Base-by-base conservation (phyloP, 1,139 yeast species). In the Kodamaea alishanica region DNA sequence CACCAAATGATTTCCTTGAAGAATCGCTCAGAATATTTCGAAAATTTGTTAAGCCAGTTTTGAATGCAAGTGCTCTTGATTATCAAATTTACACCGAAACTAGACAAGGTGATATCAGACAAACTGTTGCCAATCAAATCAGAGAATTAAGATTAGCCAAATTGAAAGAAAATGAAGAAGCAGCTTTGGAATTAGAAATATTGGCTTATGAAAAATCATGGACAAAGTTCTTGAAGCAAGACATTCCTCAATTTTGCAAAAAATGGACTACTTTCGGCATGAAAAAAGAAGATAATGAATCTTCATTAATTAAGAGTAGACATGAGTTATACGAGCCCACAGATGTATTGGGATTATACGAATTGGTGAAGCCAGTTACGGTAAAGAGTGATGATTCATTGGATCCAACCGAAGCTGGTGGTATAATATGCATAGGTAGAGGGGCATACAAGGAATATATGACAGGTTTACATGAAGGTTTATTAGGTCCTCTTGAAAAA, bases 401-500 rank as follows among this genome's bases (percentile, higher is more conserved):
- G 66, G 70, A 45, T 39, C 72, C 72, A 6, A 54, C 59, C 7
- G 60, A 68, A 24, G 77, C 83, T 6, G 97, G 97, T 15, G 98
- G 98, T 35, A 83, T 89, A 9, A 75, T 94, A 22, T 87, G 97
- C 59, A 67, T 94, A 26, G 99, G 99, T 2, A 75, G 99, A 57
- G 98, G 98, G 41, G 92, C 97, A 0, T 92, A 79, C 61, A 92
- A 90, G 60, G 99, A 94, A 66, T 94, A 87, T 56, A 61, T 94
- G 41, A 75, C 78, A 37, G 99, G 98, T 6, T 60, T 94, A 7
- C 97, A 92, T 54, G 98, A 94, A 63, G 99, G 98, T 6, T 73
- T 94, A 56, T 65, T 94, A 37, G 98, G 98, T 0, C 97, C 97
- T 2, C 66, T 90, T 43, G 89, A 83, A 24, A 73, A 74, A 41